phyloP scores from a whole-genome alignment of 1,284 basidiomycete species.

The Cryptococcus sp. region DNA sequence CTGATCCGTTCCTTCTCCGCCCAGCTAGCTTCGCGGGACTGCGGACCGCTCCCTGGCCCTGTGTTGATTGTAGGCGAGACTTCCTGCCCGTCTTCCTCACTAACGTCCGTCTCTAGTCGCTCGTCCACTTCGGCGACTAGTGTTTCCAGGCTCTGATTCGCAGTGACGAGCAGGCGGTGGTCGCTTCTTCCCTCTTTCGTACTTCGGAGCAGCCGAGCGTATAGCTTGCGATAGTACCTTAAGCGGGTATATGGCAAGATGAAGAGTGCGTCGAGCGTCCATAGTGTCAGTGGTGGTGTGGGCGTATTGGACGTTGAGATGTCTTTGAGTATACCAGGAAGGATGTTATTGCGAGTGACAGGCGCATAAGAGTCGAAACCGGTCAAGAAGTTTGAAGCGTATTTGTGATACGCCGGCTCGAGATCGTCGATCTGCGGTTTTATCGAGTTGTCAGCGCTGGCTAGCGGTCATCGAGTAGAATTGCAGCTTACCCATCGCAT shows the following conservation, averaged over 20 bases:
- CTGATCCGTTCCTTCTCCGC: constrained; percentile 39
- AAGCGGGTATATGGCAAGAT: constrained; percentile 79
- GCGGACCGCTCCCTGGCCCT: constrained; percentile 7
- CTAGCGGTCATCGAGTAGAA: neutral
- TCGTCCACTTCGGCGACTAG: constrained; percentile 70
- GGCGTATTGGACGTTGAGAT: constrained; percentile 68
- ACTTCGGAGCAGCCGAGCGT: constrained; percentile 80
- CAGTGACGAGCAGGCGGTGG: constrained; percentile 75
- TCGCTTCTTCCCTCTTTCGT: constrained; percentile 86
- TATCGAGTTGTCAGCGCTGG: neutral
- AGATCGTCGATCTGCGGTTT: constrained; percentile 77
- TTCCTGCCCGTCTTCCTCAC: constrained; percentile 33
- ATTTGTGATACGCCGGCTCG: constrained; percentile 80
- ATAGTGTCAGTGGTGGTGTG: constrained; percentile 56
- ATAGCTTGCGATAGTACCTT: constrained; percentile 91
- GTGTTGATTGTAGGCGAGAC: constrained; percentile 1
- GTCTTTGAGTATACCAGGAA: constrained; percentile 67
- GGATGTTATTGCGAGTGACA: constrained; percentile 71
- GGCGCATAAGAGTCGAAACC: constrained; percentile 84
- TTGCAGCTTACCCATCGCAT: constrained; percentile 85
- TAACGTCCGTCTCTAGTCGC: constrained; percentile 56
- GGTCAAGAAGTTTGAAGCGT: constrained; percentile 69
- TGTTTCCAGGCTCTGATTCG: constrained; percentile 76
- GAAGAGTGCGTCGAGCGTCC: constrained; percentile 88
- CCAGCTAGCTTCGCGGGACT: constrained; percentile 35